Conservation (phyloP, 352 stramenopile genomes). For the Globisporangium lucens region DNA sequence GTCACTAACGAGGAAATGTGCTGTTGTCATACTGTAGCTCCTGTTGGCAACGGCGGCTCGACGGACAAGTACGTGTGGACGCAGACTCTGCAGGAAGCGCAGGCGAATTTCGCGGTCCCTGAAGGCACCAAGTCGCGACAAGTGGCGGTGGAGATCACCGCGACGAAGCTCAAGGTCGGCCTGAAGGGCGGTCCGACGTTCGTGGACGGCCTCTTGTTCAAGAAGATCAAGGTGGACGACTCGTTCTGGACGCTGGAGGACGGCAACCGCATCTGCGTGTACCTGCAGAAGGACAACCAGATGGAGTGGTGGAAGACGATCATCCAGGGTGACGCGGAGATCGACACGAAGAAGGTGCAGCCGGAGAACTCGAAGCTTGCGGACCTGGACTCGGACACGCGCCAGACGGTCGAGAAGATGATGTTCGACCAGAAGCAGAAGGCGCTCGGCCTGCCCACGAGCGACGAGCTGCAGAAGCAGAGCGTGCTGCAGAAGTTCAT, state of each 20-base stretch:
- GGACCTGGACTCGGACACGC: constrained; percentile 98
- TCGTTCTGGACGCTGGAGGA: constrained; percentile 99
- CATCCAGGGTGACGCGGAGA: constrained; percentile 93
- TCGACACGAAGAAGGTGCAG: constrained; percentile 98
- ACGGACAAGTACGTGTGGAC: constrained; percentile 97
- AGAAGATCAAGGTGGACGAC: constrained; percentile 97
- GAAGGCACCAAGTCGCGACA: constrained; percentile 92
- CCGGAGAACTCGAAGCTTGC: constrained; percentile 98
- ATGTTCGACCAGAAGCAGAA: constrained; percentile 99
- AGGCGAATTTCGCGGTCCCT: constrained; percentile 91
- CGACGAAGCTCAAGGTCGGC: constrained; percentile 88
- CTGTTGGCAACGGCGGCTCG: constrained; percentile 89
- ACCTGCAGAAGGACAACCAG: constrained; percentile 97
- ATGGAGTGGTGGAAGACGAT: constrained; percentile 99
- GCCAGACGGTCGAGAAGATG: constrained; percentile 99
- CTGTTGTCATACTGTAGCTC: constrained; percentile 34
- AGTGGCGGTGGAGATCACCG: constrained; percentile 91
- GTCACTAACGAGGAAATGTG: no score
- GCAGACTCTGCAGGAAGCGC: constrained; percentile 96
- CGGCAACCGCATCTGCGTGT: constrained; percentile 88
- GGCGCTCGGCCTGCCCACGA: constrained; percentile 94
- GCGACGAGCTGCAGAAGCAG: constrained; percentile 97
- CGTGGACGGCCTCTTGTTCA: constrained; percentile 92
- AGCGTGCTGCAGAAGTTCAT: constrained; percentile 99
- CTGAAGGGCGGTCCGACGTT: constrained; percentile 75